Percentiles rank a stretch among this genome's conserved stretches.
Evolutionary conservation across 2,329 filamentous ascomycete species (phyloP).

Genomic region (Beauveria sp.): DNA sequence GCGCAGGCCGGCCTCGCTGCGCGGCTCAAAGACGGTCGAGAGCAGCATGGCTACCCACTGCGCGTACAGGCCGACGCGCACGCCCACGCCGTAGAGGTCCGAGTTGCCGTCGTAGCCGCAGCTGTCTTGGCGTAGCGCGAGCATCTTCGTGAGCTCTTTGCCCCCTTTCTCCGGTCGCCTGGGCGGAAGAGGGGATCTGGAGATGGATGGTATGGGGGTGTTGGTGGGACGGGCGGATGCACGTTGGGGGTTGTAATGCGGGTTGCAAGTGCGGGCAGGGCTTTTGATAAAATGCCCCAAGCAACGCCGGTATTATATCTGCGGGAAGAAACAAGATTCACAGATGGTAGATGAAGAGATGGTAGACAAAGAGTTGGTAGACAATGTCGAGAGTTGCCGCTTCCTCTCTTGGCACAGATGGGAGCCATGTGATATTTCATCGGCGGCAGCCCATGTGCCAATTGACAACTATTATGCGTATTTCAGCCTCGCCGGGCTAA

Average conservation of each 20-base stretch:
- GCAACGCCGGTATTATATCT: too few relatives aligned
- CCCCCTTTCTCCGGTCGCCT: not conserved
- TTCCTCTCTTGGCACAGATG: too few relatives aligned
- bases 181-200: not conserved
- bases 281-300: too few relatives aligned
- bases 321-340: too few relatives aligned
- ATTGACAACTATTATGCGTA: not conserved
- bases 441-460: not conserved
- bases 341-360: too few relatives aligned
- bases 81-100: conserved; percentile 22
- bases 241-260: too few relatives aligned
- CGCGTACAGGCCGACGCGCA: conserved; percentile 20
- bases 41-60: conserved; percentile 20
- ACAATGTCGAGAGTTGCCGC: too few relatives aligned
- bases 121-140: not conserved
- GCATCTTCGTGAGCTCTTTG: not conserved
- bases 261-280: too few relatives aligned
- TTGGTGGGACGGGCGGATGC: too few relatives aligned
- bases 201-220: too few relatives aligned
- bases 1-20: conserved; percentile 16
- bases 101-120: conserved; percentile 14
- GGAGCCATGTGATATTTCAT: conserved; percentile 2
- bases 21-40: conserved; percentile 17
- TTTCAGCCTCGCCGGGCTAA: conserved; percentile 5
- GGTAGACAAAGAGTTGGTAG: too few relatives aligned